Base-by-base conservation (phyloP, 2,329 filamentous ascomycete genomes). In the Paecilomyces dactylethromorphus region DNA sequence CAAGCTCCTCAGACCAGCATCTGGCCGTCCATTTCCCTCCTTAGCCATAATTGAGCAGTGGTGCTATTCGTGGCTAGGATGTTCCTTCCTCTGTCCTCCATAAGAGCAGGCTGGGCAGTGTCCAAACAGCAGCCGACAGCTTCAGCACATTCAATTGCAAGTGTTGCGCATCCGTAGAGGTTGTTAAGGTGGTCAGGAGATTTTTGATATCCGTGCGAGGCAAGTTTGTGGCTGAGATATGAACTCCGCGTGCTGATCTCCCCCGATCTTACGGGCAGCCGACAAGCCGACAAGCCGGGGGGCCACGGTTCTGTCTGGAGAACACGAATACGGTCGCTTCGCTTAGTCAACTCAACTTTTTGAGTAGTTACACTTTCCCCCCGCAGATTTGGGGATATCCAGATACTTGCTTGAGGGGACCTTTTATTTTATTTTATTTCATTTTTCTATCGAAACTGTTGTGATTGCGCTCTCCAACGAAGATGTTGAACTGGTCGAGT, bases 1-100 rank as follows among this genome's bases (percentile, higher is more conserved):
- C 59, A 92, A 78, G 72, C 88, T 91, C 73, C 85, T 86, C 71
- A 96, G 78, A 55, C 92, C 92, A 57, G 92, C 92, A 65, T 79
- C 76, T 53, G 73, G 71, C 63, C 74, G 73, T 54, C 69, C 68
- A 58, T 72, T 74, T 56, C 63, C 64, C 58, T 66, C 69, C 64
- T 74, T 72, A 61, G 67, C 70, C 76, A 79, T 78, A 58, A 54
- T 70, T 69, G 29, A 33, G 51, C 45, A 57, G 51, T 55, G 53
- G 53, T 49, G 29, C 52, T 50, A 33, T 50, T 58, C 31, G 59
- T 53, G 55, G 59, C 31, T 45, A 45, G 50, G 26, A 52, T 52
- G 50, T 29, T 22, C 22, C 50, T 52, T 29, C 26, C 50, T 52
- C 50, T 29, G 22, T 29, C 21, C 50, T 52, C 50, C 50, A 52